A percentile compares a stretch with the other conserved stretches of the same genome.
Conservation (phyloP, 306 rosid species). For the Trifolium dubium region DNA sequence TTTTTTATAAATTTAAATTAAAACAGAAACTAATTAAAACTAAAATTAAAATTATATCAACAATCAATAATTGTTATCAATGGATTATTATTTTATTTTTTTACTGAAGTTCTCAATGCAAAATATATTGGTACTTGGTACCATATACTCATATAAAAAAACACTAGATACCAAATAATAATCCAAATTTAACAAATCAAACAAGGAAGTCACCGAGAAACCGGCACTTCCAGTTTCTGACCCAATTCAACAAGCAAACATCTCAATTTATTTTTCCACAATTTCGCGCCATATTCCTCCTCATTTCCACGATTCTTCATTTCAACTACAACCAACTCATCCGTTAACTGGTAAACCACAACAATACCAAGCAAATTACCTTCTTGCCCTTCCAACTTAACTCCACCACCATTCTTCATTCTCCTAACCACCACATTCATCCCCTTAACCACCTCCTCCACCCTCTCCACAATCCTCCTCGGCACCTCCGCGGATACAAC, state of each 20-base stretch:
- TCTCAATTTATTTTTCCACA: slow-evolving; percentile 63
- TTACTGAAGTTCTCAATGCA: not conserved
- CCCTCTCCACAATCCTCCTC: slow-evolving; percentile 48
- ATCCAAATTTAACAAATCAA: not conserved
- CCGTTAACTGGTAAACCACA: slow-evolving; percentile 68
- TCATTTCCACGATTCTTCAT: slow-evolving; percentile 35
- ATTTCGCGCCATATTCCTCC: not conserved
- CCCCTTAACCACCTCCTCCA: slow-evolving; percentile 50
- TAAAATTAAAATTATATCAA: too few relatives aligned
- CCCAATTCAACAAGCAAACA: slow-evolving; percentile 51
- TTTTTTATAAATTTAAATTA: too few relatives aligned
- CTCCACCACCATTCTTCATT: slow-evolving; percentile 49
- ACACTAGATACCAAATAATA: slow-evolving; percentile 1
- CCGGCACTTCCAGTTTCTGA: slow-evolving; percentile 39
- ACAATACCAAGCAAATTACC: slow-evolving; percentile 49
- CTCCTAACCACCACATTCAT: slow-evolving; percentile 46
- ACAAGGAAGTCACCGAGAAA: slow-evolving; percentile 18
- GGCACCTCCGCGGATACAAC: slow-evolving; percentile 56
- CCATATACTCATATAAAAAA: not conserved
- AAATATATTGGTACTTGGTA: slow-evolving; percentile 17
- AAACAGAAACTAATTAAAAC: too few relatives aligned
- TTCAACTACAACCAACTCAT: slow-evolving; percentile 65
- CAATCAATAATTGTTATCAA: not conserved
- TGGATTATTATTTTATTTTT: not conserved
- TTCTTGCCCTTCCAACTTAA: slow-evolving; percentile 55